Percentiles rank a stretch among this genome's conserved stretches.
phyloP scores from a whole-genome alignment of 805 yeast species.

The Brettanomyces bruxellensis region DNA sequence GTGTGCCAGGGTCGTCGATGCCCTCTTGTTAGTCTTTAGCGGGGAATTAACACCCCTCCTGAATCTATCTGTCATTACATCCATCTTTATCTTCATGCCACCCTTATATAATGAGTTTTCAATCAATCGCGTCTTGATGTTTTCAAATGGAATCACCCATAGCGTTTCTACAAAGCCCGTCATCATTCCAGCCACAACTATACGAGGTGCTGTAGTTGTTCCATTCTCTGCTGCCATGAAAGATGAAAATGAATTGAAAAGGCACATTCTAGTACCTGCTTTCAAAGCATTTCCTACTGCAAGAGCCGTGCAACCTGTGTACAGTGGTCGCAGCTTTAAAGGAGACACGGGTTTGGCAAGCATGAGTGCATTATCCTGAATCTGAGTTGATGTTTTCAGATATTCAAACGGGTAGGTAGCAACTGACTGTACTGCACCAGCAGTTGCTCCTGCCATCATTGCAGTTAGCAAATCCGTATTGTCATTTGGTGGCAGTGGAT shows the following conservation, averaged over 20 bases:
- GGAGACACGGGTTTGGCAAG: slow-evolving; percentile 17
- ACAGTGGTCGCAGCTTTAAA: slow-evolving; percentile 25
- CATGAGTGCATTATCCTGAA: slow-evolving; percentile 33
- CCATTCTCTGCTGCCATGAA: slow-evolving; percentile 52
- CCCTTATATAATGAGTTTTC: slow-evolving; percentile 44
- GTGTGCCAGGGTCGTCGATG: neutral
- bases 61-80: slow-evolving; percentile 6
- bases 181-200: slow-evolving; percentile 75
- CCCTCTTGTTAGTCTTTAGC: slow-evolving; percentile 3
- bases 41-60: neutral
- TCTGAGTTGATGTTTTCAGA: slow-evolving; percentile 55
- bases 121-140: slow-evolving; percentile 70
- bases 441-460: slow-evolving; percentile 48
- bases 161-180: slow-evolving; percentile 79
- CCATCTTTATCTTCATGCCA: slow-evolving; percentile 12
- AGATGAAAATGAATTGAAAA: slow-evolving; percentile 67
- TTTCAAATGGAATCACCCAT: slow-evolving; percentile 86
- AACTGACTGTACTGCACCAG: slow-evolving; percentile 55
- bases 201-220: slow-evolving; percentile 68
- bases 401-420: slow-evolving; percentile 67
- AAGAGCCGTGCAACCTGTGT: slow-evolving; percentile 64
- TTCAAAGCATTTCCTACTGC: slow-evolving; percentile 68
- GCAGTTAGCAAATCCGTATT: slow-evolving; percentile 45
- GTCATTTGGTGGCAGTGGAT: slow-evolving; percentile 16
- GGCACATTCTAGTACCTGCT: slow-evolving; percentile 61